Evolutionary conservation across 1,284 basidiomycete species (phyloP).

Genomic region (Leccinum cinnamomeum): DNA sequence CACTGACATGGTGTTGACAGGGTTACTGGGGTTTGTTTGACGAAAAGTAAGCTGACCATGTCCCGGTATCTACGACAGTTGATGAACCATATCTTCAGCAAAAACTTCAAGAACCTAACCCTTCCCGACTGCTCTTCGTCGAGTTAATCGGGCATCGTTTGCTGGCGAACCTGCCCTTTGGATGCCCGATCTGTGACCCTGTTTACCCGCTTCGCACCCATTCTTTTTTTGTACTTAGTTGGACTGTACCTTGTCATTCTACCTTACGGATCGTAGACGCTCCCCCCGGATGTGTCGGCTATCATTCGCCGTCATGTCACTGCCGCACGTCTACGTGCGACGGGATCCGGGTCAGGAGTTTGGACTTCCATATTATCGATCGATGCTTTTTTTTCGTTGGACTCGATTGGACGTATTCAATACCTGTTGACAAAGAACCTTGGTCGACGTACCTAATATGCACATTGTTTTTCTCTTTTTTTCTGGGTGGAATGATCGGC

Average conservation of each 20-base stretch:
- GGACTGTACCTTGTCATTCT: conserved; percentile 24
- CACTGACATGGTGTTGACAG: conserved; percentile 23
- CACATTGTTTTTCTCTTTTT: not conserved
- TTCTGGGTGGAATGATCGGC: not conserved
- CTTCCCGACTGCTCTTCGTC: conserved; percentile 45
- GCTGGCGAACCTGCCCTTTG: not conserved
- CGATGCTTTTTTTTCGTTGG: not conserved
- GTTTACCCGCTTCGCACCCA: not conserved
- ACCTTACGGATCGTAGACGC: conserved; percentile 7
- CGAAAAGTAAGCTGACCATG: conserved; percentile 41
- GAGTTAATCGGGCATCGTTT: conserved; percentile 2
- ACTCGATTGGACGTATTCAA: not conserved
- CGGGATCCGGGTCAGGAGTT: not conserved
- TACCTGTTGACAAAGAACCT: not conserved
- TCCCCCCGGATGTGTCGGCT: not conserved
- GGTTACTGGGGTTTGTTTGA: conserved; percentile 68
- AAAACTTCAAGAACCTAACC: conserved; percentile 56
- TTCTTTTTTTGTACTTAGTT: conserved; percentile 21
- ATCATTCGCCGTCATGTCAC: not conserved
- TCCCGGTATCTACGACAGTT: not conserved
- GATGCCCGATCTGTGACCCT: conserved; percentile 11
- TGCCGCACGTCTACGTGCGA: not conserved
- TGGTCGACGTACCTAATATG: not conserved
- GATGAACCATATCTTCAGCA: conserved; percentile 36
- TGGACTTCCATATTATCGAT: not conserved